Evolutionary conservation across 2,329 filamentous ascomycete genomes (phyloP), one percentile per base, ranked within the genome.

Genomic region (Nothomitra cinnamomea): DNA sequence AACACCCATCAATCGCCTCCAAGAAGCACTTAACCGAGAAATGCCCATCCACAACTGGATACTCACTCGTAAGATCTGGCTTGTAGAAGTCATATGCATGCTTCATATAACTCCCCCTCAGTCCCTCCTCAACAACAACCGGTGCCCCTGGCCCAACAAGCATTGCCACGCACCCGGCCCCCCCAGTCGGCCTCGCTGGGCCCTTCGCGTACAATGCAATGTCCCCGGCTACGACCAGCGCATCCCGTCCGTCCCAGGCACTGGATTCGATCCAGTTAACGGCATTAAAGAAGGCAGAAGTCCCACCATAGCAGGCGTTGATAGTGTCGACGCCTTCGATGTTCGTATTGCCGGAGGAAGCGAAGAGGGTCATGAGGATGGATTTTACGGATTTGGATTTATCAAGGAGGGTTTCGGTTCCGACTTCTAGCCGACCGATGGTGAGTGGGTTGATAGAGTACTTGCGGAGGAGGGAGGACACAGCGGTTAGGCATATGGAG

Each of bases 311-410:
- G 77, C 85, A 90, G 59, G 85, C 85, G 66, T 90, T 90, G 67
- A 89, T 69, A 54, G 82, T 87, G 70, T 90, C 85, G 51, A 89
- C 77, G 67, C 85, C 85, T 72, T 90, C 85, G 57, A 90, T 73
- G 72, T 85, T 88, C 71, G 80, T 84, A 74, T 90, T 90, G 62
- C 85, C 82, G 52, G 67, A 67, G 32, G 70, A 65, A 64, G 82
- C 78, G 62, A 90, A 88, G 45, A 90, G 76, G 73, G 88, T 85
- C 85, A 90, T 90, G 59, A 90, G 72, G 57, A 90, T 84, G 28
- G 84, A 83, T 78, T 90, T 90, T 72, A 89, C 85, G 47, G 85
- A 89, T 76, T 90, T 90, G 66, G 85, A 89, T 75, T 90, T 90
- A 77, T 90, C 85, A 64, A 90, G 74, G 55, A 90, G 74, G 59